phyloP scores from a whole-genome alignment of 148 eudicot species.

The Gaultheria prostrata region DNA sequence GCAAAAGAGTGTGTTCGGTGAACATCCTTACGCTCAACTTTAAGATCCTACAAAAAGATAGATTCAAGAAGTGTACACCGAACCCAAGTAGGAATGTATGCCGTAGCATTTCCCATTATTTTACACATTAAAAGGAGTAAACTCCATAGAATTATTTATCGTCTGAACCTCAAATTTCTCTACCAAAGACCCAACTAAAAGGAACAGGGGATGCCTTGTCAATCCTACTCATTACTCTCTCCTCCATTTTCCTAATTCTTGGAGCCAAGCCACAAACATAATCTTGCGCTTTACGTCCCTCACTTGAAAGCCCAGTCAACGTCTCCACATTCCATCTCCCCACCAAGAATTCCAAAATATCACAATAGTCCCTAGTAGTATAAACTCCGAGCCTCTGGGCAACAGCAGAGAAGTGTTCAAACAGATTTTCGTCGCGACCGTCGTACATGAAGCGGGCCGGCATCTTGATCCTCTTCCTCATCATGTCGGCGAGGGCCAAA shows the following conservation, averaged over 20 bases:
- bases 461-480: slow-evolving; percentile 5
- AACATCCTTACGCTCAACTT: too few relatives aligned
- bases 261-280: neutral
- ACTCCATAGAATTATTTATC: too few relatives aligned
- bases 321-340: neutral
- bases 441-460: neutral
- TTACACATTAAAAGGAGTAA: too few relatives aligned
- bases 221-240: neutral
- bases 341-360: neutral
- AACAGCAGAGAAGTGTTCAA: neutral
- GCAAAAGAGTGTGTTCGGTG: too few relatives aligned
- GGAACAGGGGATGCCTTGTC: neutral
- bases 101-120: too few relatives aligned
- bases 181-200: slow-evolving; percentile 1
- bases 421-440: neutral
- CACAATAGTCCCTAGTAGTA: neutral
- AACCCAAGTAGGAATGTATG: too few relatives aligned
- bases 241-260: neutral
- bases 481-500: neutral
- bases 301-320: neutral
- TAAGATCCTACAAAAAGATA: too few relatives aligned
- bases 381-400: neutral
- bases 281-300: slow-evolving; percentile 3
- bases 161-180: neutral
- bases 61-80: too few relatives aligned